These are phyloP conservation scores for Boletellus ananas DNA, from an alignment of 768 basidiomycete genomes.

Conservation along the genomic window DNA sequence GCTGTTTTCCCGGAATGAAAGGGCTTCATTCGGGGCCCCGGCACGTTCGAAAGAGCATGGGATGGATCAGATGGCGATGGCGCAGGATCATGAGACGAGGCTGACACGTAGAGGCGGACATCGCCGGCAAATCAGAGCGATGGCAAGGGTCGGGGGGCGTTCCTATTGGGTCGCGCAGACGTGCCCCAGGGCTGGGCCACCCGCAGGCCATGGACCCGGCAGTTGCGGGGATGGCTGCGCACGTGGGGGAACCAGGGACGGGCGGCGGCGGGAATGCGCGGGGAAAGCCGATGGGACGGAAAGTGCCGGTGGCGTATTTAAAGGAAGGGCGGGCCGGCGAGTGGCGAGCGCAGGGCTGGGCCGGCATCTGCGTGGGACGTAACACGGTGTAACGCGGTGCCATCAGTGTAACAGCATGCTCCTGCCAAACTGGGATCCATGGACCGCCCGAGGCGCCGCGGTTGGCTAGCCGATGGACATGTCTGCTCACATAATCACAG, in stretches of 20 bases:
- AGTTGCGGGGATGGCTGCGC: not conserved
- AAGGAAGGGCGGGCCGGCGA: slow-evolving; percentile 11
- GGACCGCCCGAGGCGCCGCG: slow-evolving; percentile 32
- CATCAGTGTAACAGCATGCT: slow-evolving; percentile 26
- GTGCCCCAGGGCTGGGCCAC: too few species aligned
- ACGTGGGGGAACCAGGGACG: slow-evolving; percentile 7
- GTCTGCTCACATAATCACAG: slow-evolving; percentile 26
- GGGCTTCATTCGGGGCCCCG: too few species aligned
- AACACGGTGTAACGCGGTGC: slow-evolving; percentile 17
- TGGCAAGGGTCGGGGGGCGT: too few species aligned
- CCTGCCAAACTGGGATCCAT: slow-evolving; percentile 12
- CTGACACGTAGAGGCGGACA: too few species aligned
- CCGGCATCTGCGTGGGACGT: slow-evolving; percentile 24
- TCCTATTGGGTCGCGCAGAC: too few species aligned
- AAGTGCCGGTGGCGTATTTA: slow-evolving; percentile 26
- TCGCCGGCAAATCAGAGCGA: too few species aligned
- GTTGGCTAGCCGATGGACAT: slow-evolving; percentile 28
- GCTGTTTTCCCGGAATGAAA: too few species aligned
- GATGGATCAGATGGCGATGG: too few species aligned
- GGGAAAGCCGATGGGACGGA: slow-evolving; percentile 20
- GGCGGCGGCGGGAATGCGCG: slow-evolving; percentile 11
- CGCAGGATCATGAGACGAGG: too few species aligned
- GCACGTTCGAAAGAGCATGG: too few species aligned
- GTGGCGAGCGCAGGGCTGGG: slow-evolving; percentile 26
- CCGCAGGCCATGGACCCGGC: too few species aligned